Base-by-base conservation (phyloP, 352 stramenopile genomes). In the Phytophthora sansomeana region DNA sequence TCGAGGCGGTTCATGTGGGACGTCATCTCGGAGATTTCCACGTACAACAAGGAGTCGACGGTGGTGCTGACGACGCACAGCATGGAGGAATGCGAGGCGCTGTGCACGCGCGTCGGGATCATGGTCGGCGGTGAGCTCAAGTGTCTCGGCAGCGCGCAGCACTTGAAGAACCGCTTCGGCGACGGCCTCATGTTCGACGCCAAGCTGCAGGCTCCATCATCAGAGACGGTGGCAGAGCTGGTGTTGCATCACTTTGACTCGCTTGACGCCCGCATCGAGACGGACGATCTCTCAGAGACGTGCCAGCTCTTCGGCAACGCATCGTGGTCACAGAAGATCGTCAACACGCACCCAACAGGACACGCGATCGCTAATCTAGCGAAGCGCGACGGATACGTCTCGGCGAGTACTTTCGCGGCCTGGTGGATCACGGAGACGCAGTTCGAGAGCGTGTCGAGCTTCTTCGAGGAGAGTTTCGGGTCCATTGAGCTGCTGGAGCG, bases 111-210 rank as follows among this genome's bases (percentile, higher is more conserved):
- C 28, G 93, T 99, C 44, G 95, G 87, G 6, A 99, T 99, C 67
- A 97, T 99, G 80, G 85, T 92, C 3, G 80, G 83, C 24, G 85
- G 85, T 29, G 78, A 78, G 1, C 53, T 94, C 55, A 81, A 83
- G 21, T 95, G 88, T 58, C 75, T 98, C n/a, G 93, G 92, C 36
- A 97, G 75, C 50, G 72, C 91, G 7, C 85, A 99, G 80, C 95
- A 98, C 75, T 67, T 99, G 63, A 99, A 99, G 82, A 89, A 78
- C 58, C 91, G 93, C 30, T 99, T 99, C 67, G 97, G 96, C 21
- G 79, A 97, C 46, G 97, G 96, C 0, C 96, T 97, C 48, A 88
- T 98, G 74, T 75, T 98, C 21, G 90, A 98, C 42, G 67, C 90
- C 26, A 91, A 90, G 62, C 59, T 93, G n/a, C 51, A 79, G 26